A percentile compares a stretch with the other conserved stretches of the same genome.
These are phyloP conservation scores for Rhodosporidiobolus odoratus DNA, from an alignment of 768 basidiomycete genomes.

Conservation along the genomic window DNA sequence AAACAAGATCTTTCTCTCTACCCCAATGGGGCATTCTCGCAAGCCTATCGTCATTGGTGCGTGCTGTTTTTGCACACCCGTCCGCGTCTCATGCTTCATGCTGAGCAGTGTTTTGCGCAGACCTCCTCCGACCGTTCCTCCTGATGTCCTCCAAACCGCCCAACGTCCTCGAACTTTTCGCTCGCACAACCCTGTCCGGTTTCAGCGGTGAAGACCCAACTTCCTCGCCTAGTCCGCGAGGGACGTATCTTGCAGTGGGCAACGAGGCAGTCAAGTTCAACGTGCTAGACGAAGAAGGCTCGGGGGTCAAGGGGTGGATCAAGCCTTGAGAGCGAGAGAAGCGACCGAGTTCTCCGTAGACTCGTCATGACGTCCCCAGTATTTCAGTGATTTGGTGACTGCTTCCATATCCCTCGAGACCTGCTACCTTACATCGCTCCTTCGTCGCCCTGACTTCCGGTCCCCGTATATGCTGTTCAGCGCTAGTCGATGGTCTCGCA, in stretches of 20 bases:
- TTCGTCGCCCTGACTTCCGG: too few relatives aligned
- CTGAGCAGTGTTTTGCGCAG: background rate
- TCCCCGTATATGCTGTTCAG: too few relatives aligned
- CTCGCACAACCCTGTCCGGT: slow-evolving; percentile 19
- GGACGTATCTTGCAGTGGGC: slow-evolving; percentile 19
- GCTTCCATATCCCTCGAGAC: too few relatives aligned
- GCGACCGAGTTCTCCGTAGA: too few relatives aligned
- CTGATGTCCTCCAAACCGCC: background rate
- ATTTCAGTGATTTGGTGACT: too few relatives aligned
- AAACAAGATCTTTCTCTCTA: slow-evolving; percentile 26
- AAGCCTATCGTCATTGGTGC: slow-evolving; percentile 30
- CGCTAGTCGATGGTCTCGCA: too few relatives aligned
- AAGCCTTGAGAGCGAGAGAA: too few relatives aligned
- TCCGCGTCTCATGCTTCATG: too few relatives aligned
- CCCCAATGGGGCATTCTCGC: slow-evolving; percentile 32
- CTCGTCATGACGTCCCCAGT: too few relatives aligned
- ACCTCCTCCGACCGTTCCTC: slow-evolving; percentile 16
- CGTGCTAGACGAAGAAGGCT: background rate
- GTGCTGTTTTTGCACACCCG: background rate
- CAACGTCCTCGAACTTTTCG: slow-evolving; percentile 36
- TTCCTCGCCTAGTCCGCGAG: background rate
- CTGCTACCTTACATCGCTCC: too few relatives aligned
- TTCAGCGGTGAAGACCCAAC: background rate
- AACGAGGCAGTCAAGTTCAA: slow-evolving; percentile 39
- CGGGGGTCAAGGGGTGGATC: slow-evolving; percentile 17